Evolutionary conservation across 148 eudicot species (phyloP), one percentile per base, ranked within the genome.

Genomic region (Cornus kousa): DNA sequence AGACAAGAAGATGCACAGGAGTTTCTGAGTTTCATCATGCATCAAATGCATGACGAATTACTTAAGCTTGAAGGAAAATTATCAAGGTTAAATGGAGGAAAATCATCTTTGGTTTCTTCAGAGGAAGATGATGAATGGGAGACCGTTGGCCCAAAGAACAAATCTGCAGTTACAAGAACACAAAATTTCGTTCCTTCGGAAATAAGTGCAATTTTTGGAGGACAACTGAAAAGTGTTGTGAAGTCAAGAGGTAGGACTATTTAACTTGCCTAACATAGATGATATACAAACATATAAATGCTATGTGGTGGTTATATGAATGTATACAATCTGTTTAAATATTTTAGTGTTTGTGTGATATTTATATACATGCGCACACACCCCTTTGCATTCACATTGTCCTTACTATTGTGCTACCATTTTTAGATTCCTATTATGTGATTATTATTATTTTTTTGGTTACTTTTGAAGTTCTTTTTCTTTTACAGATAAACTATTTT

Each of bases 1-100:
- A 96, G 99, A 88, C 98, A 96, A 87, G 99, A 96, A 88, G 99
- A 96, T 87, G 99, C 97, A 55, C 99, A 96, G 83, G 99, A 96
- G 79, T 96, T 96, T 79, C 85, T 96, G 74, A 93, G 99, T 85
- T 96, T 86, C 77, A 81, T 96, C 74, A 92, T 96, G 97, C 89
- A 96, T 82, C 97, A 85, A 75, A 90, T 93, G 99, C 99, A 96
- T 86, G 93, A 96, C 87, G 99, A 96, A 78, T 87, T 96, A 81
- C 92, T 92, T 32, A 96, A 93, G 88, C 86, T 96, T 78, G 95
- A 85, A 73, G 99, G 97, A 7, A 87, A 87, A 68, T 40, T 69
- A 76, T 75, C 89, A 35, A 85, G 73, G 76, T 80, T 74, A 67
- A 86, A 67, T 82, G 91, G 84, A 60, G 85, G 83, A 20, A 83